These are phyloP conservation scores for Cyclanthera cordifolia DNA, from an alignment of 306 rosid species.

Conservation along the genomic window DNA sequence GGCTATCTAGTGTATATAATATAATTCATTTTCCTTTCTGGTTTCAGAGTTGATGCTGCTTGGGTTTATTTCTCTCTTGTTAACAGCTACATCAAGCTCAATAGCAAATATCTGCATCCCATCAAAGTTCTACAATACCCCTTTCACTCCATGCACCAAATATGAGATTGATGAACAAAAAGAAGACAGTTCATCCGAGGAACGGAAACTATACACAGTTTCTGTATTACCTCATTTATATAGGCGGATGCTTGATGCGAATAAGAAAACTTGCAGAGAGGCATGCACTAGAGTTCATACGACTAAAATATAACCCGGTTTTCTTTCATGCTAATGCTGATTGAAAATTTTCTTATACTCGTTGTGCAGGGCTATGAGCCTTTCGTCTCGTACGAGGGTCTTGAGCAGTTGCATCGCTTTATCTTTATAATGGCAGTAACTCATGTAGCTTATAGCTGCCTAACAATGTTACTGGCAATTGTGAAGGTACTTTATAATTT, in stretches of 20 bases:
- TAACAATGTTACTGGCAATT: slow-evolving; percentile 88
- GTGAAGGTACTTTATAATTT: slow-evolving; percentile 47
- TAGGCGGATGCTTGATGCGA: slow-evolving; percentile 47
- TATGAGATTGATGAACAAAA: slow-evolving; percentile 53
- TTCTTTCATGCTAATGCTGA: slow-evolving; percentile 8
- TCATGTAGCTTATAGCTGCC: slow-evolving; percentile 89
- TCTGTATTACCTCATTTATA: slow-evolving; percentile 32
- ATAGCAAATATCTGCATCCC: slow-evolving; percentile 86
- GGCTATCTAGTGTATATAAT: neutral
- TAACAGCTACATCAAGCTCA: slow-evolving; percentile 82
- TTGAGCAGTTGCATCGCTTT: slow-evolving; percentile 96
- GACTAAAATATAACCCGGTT: neutral
- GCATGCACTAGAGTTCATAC: slow-evolving; percentile 18
- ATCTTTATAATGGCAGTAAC: slow-evolving; percentile 97
- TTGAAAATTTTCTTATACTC: neutral
- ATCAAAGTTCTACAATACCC: slow-evolving; percentile 59
- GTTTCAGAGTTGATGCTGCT: slow-evolving; percentile 92
- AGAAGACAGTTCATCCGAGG: slow-evolving; percentile 33
- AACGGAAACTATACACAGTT: slow-evolving; percentile 48
- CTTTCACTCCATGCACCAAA: slow-evolving; percentile 70
- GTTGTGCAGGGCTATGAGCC: slow-evolving; percentile 75
- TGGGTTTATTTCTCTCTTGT: slow-evolving; percentile 88
- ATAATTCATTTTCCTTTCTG: slow-evolving; percentile 1
- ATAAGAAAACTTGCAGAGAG: slow-evolving; percentile 56
- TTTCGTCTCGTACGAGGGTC: slow-evolving; percentile 82